Percentiles rank a stretch among this genome's conserved stretches.
Evolutionary conservation across 768 basidiomycete genomes (phyloP).

Genomic region (Lactarius akahatsu): DNA sequence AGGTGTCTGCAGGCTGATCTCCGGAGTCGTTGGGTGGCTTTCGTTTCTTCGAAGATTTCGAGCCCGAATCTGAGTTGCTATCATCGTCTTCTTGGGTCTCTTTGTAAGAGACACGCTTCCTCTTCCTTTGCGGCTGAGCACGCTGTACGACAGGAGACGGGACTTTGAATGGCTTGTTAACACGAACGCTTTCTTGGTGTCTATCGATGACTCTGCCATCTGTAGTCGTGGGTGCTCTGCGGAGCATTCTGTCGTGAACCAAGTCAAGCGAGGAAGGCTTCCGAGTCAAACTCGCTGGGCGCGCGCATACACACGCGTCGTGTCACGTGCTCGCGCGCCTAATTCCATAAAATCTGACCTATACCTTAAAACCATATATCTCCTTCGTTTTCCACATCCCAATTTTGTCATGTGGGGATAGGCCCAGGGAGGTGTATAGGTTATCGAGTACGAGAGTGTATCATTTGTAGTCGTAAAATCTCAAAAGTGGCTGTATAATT

Average conservation of each 20-base stretch:
- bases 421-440: too few relatives aligned
- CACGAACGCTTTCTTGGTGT: constrained; percentile 66
- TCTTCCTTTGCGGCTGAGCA: constrained; percentile 70
- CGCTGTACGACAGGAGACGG: constrained; percentile 56
- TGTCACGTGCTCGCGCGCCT: constrained; percentile 22
- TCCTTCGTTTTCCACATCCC: too few relatives aligned
- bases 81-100: constrained; percentile 53
- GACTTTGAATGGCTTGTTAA: constrained; percentile 80
- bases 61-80: constrained; percentile 57
- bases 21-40: constrained; percentile 60
- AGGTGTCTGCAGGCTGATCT: constrained; percentile 55
- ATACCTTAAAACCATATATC: too few relatives aligned
- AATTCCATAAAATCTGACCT: too few relatives aligned
- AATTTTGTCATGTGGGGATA: too few relatives aligned
- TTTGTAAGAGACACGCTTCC: constrained; percentile 87
- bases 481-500: too few relatives aligned
- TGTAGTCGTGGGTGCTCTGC: constrained; percentile 62
- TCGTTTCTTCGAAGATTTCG: constrained; percentile 55
- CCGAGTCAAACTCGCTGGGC: neutral
- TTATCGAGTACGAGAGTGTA: too few relatives aligned
- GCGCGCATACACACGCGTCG: constrained; percentile 1
- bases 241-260: constrained; percentile 52
- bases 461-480: too few relatives aligned
- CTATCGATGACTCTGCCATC: constrained; percentile 69
- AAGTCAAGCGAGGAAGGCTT: neutral